Evolutionary conservation across 2,329 filamentous ascomycete genomes (phyloP), one percentile per base, ranked within the genome.

Genomic region (Venturia effusa): DNA sequence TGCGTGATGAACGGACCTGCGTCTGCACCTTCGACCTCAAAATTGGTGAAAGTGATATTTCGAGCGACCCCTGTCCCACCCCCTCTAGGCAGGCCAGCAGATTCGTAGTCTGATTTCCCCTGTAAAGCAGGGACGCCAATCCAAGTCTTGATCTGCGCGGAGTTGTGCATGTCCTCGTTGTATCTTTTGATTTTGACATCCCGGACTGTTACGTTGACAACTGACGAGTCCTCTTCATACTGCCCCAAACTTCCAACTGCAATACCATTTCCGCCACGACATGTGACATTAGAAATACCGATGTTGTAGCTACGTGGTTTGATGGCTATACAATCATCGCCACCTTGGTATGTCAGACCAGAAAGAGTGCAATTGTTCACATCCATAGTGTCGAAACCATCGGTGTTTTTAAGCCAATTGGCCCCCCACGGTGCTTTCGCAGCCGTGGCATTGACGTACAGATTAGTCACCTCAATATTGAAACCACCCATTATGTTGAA

Each of bases 221-320:
- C 82, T 13, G 75, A 78, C 1, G 77, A 77, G 67, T 84, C 81
- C 67, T 83, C 81, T 1, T 81, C 73, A 65, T 84, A 84, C 67
- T 84, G 82, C 1, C 81, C 81, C 0, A 84, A 72, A 66, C 76
- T 79, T 1, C 82, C 82, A 45, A 78, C 77, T 4, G 82, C 81
- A 34, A 77, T 77, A 61, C 77, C 77, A 65, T 84, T 84, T 3
- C 81, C 81, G 15, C 79, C 79, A 51, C 77, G 75, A 64, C 84
- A 89, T 65, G 76, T 77, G 7, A 78, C 68, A 70, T 83, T 87
- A 64, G 81, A 78, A 64, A 80, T 72, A 41, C 76, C 73, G 66
- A 82, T 79, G 68, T 87, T 84, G 73, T 84, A 80, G 64, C 84
- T 85, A 73, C 88, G 79, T 51, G 81, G 78, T 74, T 88, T 90